Base-by-base conservation (phyloP, 2,329 filamentous ascomycete species). In the Cytospora paraplurivora region DNA sequence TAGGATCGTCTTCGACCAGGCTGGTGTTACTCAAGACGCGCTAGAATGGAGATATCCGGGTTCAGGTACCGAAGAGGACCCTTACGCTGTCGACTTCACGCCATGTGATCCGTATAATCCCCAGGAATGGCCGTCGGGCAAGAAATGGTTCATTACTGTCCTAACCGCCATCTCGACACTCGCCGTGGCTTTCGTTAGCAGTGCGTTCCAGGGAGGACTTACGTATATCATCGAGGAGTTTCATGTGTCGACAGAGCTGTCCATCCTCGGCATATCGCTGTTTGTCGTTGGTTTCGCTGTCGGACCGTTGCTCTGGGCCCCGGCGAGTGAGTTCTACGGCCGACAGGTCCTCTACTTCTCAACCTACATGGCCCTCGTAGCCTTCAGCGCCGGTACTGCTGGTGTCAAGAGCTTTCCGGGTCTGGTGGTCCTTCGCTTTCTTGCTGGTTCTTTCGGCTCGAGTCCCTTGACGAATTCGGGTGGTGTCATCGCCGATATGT, bases 71-170 rank as follows among this genome's bases (percentile, higher is more conserved):
- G 72, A 79, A 10, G 84, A 88, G 51, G 85, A 88, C 49, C 90
- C 90, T 1, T 92, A 84, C 67, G 75, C 87, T 37, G 88, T 92
- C 67, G 83, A 85, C 62, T 93, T 88, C 76, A 82, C 91, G 27
- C 82, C 84, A 19, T 74, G 85, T 59, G 90, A 93, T 72, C 82
- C 83, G 11, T 83, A 85, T 67, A 89, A 92, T 73, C 88, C 89
- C 0, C 83, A 88, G 80, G 77, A 78, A 56, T 90, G 86, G 69
- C 75, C 81, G 11, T 64, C 71, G 1, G 62, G 71, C 34, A 83
- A 82, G 74, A 91, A 91, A 76, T 92, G 89, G 89, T 72, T 73
- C 35, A 84, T 89, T 67, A 89, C 87, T 1, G 71, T 84, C 59
- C 72, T 88, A 49, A 84, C 88, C 62, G 88, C 89, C 13, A 69